These are phyloP conservation scores for Colletotrichum tanaceti DNA, from an alignment of 2,329 filamentous ascomycete genomes.

Conservation along the genomic window DNA sequence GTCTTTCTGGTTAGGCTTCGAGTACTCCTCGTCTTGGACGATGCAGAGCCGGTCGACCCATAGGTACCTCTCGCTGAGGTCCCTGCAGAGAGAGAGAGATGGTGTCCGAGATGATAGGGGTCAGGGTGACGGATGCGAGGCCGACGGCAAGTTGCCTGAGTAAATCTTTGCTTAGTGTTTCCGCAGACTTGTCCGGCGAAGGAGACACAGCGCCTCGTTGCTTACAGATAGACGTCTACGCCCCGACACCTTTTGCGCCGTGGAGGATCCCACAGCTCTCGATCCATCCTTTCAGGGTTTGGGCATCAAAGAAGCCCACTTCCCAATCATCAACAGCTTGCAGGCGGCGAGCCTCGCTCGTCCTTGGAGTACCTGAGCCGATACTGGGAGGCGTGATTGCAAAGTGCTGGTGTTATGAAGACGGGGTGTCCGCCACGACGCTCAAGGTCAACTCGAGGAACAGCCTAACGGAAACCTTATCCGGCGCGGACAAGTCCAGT, in stretches of 20 bases:
- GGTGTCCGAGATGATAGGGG: slow-evolving; percentile 56
- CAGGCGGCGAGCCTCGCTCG: neutral
- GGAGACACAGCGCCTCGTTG: neutral
- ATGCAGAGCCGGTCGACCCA: slow-evolving; percentile 61
- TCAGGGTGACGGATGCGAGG: slow-evolving; percentile 43
- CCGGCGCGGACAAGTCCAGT: neutral
- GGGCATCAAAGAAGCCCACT: slow-evolving; percentile 10
- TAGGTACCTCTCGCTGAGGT: slow-evolving; percentile 55
- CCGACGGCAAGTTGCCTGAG: neutral
- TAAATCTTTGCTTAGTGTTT: neutral
- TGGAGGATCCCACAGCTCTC: slow-evolving; percentile 12
- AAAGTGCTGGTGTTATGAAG: neutral
- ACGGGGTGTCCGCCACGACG: neutral
- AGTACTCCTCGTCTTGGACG: slow-evolving; percentile 55
- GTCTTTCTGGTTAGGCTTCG: slow-evolving; percentile 52
- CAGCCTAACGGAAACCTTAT: slow-evolving; percentile 4
- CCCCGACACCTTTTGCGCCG: neutral
- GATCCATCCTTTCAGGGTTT: slow-evolving; percentile 14
- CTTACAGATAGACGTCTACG: slow-evolving; percentile 20
- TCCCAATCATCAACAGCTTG: slow-evolving; percentile 11
- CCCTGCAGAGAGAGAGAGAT: slow-evolving; percentile 56
- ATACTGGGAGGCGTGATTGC: slow-evolving; percentile 22
- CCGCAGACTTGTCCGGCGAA: neutral
- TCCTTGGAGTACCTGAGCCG: neutral
- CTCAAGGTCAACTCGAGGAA: slow-evolving; percentile 25